Base-by-base conservation (phyloP, 345 rosid species). In the Isatis tinctoria region DNA sequence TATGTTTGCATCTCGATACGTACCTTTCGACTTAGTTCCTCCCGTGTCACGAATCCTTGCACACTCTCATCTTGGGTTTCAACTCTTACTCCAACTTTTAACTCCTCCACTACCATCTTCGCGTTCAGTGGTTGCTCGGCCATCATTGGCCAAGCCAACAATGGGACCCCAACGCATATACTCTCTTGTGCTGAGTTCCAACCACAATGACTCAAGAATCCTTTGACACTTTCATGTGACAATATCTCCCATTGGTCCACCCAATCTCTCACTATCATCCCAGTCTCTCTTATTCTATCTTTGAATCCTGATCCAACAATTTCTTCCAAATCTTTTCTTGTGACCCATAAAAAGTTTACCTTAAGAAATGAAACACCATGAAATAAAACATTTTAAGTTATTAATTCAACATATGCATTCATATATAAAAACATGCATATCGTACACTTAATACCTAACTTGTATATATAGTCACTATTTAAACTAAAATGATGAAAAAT, bases 131-230 rank as follows among this genome's bases (percentile, higher is more conserved):
- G 89, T 75, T 93, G 96, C 16, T 90, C 96, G 0, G 91, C 98
- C 86, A 83, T 82, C 92, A 86, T 74, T 0, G 97, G 90, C 97
- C 93, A 88, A 16, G 87, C 92, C 6, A 93, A 77, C 18, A 93
- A 80, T 0, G 93, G 98, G n/a, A 90, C 88, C 1, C 86, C 93
- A 1, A 83, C 84, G 26, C 89, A 80, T 69, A 93, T 76, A 74
- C 92, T 86, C 74, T 93, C 97, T 63, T 83, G 45, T 0, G 77
- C 80, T 4, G 98, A 93, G 62, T 90, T 93, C 98, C 97, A 90
- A 5, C 97, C 98, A 30, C 97, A 93, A 37, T 93, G 98, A 36
- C 92, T 90, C 64, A 90, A 39, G 40, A 87, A 89, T 20, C 97
- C 97, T 78, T 74, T 20, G 7, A 93, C 78, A 30, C 88, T 81